Base-by-base conservation (phyloP, 768 basidiomycete species). In the Collybia sp. region DNA sequence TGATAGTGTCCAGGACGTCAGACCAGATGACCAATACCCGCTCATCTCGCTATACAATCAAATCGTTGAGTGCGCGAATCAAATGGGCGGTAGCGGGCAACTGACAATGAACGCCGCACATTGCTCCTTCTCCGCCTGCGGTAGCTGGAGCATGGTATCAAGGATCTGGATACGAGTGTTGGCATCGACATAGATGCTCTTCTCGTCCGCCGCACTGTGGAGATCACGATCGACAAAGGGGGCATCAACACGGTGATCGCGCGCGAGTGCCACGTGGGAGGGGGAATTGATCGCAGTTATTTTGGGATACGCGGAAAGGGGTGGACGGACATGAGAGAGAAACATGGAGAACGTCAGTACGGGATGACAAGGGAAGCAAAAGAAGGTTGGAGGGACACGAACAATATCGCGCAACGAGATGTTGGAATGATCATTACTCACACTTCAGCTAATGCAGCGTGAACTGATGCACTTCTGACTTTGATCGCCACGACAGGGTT, bases 101-200 rank as follows among this genome's bases (percentile, higher is more conserved):
- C 77, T 57, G 60, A 85, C 88, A 44, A 92, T 75, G 60, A 94
- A 94, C 10, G 92, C 92, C 15, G 83, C 92, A 42, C 86, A 91
- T 56, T 93, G 91, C 59, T 93, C 91, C 68, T 93, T 93, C 59
- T 93, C 88, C 5, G 90, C 90, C 34, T 77, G 74, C 5, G 84
- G 79, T 37, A 94, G 69, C 46, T 78, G 73, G 43, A 60, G 56
- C 53, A 93, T 79, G 12, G 78, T 78, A 48, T 88, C 84, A 17
- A 94, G 62, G 46, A 94, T 82, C 64, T 94, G 92, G 43, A 94
- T 93, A 5, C 89, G 84, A 1, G 90, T 93, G 59, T 92, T 81
- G 45, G 64, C 60, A 64, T 90, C 87, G 49, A 94, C 75, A 54
- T 82, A 82, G 51, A 89, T 79, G 25, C 71, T 74, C 30, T 63